A percentile compares a stretch with the other conserved stretches of the same genome.
Conservation (phyloP, 2,329 filamentous ascomycete genomes). For the Capronia americana region DNA sequence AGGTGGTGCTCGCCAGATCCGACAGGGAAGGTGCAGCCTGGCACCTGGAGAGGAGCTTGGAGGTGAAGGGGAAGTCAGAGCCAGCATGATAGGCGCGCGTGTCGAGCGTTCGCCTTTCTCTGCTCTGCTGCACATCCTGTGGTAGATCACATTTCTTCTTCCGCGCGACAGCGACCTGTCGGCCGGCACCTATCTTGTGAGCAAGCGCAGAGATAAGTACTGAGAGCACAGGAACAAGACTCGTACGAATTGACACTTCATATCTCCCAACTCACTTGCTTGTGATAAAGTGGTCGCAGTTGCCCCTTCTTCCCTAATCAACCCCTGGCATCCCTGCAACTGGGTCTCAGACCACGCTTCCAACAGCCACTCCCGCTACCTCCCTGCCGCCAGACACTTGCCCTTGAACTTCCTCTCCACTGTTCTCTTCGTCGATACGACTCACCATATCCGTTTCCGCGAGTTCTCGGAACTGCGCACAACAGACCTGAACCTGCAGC, state of each 20-base stretch:
- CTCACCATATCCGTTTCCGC: constrained; percentile 18
- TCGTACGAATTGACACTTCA: background rate
- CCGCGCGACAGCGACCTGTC: background rate
- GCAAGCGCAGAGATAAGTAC: background rate
- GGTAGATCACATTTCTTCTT: background rate
- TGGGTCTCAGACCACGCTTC: constrained; percentile 25
- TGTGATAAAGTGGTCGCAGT: constrained; percentile 24
- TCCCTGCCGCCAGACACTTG: constrained; percentile 14
- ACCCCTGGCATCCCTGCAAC: constrained; percentile 20
- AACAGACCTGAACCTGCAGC: constrained; percentile 15
- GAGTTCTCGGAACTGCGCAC: constrained; percentile 14
- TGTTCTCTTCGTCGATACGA: constrained; percentile 13
- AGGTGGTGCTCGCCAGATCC: background rate
- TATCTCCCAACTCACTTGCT: background rate
- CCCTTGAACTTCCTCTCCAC: constrained; percentile 21
- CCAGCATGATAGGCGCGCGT: constrained; percentile 5
- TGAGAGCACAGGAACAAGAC: background rate
- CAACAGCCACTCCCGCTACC: constrained; percentile 12
- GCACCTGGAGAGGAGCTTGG: background rate
- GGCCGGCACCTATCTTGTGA: background rate
- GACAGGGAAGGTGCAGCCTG: background rate
- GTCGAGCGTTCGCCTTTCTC: background rate
- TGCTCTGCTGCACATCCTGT: background rate
- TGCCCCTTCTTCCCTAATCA: background rate
- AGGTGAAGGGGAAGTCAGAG: background rate